phyloP scores from a whole-genome alignment of 1,284 basidiomycete genomes.

The Wallemia hederae region DNA sequence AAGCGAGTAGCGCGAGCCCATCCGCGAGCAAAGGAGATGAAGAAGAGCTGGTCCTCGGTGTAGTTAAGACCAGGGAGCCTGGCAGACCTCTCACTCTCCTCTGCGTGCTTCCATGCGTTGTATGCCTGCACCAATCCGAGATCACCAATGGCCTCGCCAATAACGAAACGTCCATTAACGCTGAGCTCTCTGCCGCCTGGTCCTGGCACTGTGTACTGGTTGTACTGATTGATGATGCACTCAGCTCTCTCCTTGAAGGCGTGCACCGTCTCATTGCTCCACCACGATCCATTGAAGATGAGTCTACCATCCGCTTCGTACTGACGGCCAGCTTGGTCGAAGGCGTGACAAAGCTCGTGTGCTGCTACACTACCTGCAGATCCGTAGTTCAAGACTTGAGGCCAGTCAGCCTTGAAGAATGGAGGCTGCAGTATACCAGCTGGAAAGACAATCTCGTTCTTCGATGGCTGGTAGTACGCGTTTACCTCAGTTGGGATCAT shows the following conservation, averaged over 20 bases:
- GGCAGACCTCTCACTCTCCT: conserved; percentile 23
- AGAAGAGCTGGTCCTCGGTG: conserved; percentile 59
- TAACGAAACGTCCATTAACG: conserved; percentile 41
- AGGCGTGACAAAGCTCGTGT: conserved; percentile 78
- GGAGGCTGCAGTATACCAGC: conserved; percentile 80
- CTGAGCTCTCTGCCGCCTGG: conserved; percentile 43
- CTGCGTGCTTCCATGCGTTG: conserved; percentile 56
- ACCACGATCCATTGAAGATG: conserved; percentile 27
- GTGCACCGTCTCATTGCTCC: conserved; percentile 32
- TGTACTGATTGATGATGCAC: conserved; percentile 72
- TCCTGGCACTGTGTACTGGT: conserved; percentile 46
- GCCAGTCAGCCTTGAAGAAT: conserved; percentile 67
- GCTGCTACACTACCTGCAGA: conserved; percentile 67
- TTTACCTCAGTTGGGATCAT: conserved; percentile 55
- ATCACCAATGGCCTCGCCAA: conserved; percentile 44
- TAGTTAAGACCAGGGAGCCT: conserved; percentile 56
- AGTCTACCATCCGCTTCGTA: conserved; percentile 24
- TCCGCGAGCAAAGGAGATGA: conserved; percentile 40
- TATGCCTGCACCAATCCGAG: conserved; percentile 55
- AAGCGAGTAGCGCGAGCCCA: neutral
- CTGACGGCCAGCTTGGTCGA: conserved; percentile 60
- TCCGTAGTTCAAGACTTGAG: conserved; percentile 33
- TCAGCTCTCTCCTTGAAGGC: conserved; percentile 56
- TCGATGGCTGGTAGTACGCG: conserved; percentile 48
- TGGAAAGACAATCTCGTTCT: conserved; percentile 81